These are phyloP conservation scores for Paracamarosporium sp. DNA, from an alignment of 2,329 filamentous ascomycete genomes.

Conservation along the genomic window DNA sequence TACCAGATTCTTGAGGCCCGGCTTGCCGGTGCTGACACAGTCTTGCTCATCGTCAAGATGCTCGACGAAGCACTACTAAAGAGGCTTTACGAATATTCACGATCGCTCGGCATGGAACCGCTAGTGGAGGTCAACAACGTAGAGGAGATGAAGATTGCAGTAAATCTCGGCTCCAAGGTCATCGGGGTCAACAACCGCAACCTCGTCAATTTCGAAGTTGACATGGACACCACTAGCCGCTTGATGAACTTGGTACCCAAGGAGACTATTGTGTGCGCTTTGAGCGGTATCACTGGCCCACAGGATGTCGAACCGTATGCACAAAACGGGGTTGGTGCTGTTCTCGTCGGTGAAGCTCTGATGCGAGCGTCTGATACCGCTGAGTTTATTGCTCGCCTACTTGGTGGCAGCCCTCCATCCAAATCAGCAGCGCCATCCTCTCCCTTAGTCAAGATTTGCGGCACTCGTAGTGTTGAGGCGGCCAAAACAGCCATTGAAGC, in stretches of 20 bases:
- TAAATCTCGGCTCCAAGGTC: conserved; percentile 84
- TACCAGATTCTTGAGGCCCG: conserved; percentile 97
- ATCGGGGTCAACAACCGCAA: conserved; percentile 99
- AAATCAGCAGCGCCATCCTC: conserved; percentile 31
- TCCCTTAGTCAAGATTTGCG: conserved; percentile 89
- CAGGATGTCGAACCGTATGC: conserved; percentile 89
- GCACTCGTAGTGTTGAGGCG: conserved; percentile 82
- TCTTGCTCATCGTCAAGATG: conserved; percentile 98
- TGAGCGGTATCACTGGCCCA: conserved; percentile 90
- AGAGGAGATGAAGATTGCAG: conserved; percentile 88
- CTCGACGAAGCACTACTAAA: conserved; percentile 76
- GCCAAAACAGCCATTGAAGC: conserved; percentile 82
- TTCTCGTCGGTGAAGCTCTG: conserved; percentile 92
- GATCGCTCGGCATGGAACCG: conserved; percentile 93
- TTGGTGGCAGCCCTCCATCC: conserved; percentile 61
- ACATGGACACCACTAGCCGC: conserved; percentile 88
- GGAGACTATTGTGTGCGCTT: conserved; percentile 86
- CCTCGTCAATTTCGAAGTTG: conserved; percentile 94
- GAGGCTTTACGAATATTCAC: conserved; percentile 85
- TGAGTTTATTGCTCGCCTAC: conserved; percentile 82
- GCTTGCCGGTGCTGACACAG: conserved; percentile 90
- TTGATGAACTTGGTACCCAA: conserved; percentile 86
- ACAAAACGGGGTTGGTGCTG: conserved; percentile 87
- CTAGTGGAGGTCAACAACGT: conserved; percentile 95
- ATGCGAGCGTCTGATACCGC: conserved; percentile 89